Base-by-base conservation (phyloP, 2,329 filamentous ascomycete genomes). In the Botrytis paeoniae region DNA sequence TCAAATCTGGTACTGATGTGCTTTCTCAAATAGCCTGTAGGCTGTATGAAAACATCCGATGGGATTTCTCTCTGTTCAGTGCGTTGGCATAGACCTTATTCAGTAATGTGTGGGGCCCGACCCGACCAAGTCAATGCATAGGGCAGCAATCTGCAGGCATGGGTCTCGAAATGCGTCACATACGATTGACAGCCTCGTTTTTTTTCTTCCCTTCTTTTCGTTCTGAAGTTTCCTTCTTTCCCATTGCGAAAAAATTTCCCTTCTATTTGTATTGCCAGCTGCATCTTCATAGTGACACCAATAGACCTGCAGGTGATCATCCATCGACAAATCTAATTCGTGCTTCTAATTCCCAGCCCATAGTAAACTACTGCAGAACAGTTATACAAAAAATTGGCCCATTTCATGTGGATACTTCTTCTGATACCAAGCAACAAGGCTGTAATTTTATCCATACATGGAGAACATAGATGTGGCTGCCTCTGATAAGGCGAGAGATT, bases 81-180 rank as follows among this genome's bases (percentile, higher is more conserved):
- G 70, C 70, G 70, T 69, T 72, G 70, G 39, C 70, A 72, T n/a
- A 37, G 29, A 48, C 64, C 39, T 72, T 69, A 51, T 61, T 69
- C 51, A 54, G 70, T 61, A 72, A 72, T 39, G 6, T 59, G 70
- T 69, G 62, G 62, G 70, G 70, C 70, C 64, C 64, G 39, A 68
- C 63, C 51, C 70, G 32, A 61, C 62, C 39, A 59, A 69, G 32
- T 45, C 54, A 59, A 66, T 69, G 62, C 54, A 68, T 72, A 72
- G 63, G 70, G 70, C 64, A 72, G 70, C 70, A 72, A 72, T 71
- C n/a, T 72, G 54, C 63, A 60, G 14, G 37, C 45, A 65, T 71
- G 61, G 51, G 29, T 22, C 29, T 65, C n/a, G 8, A 65, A 51
- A 54, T 57, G 70, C 62, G 62, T 66, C 62, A 48, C 51, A 72